Base-by-base conservation (phyloP, 2,329 filamentous ascomycete genomes). In the Pestalotiopsis fici region DNA sequence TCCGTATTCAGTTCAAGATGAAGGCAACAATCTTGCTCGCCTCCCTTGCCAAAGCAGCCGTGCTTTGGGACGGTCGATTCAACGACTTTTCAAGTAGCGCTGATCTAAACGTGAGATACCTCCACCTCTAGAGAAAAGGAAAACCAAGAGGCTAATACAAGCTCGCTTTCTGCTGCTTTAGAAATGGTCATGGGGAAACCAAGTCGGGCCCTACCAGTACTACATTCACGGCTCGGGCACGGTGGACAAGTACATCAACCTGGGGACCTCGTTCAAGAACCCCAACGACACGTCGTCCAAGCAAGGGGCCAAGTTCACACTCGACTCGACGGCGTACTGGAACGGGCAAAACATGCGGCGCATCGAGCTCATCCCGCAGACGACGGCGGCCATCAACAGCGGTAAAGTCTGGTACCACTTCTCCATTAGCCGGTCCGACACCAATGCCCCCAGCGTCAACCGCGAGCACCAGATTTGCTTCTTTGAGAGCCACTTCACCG, bases 391-490 rank as follows among this genome's bases (percentile, higher is more conserved):
- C 67, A 91, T 93, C 77, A 90, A 88, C 72, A 74, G 79, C n/a
- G 90, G 90, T 56, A 90, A 87, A 64, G 86, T 92, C 39, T 91
- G 85, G 80, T 93, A 93, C 78, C 91, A 93, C 78, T 93, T 93
- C 80, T 89, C 86, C 68, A 85, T 93, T 70, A 88, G 86, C 83
- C 83, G 87, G 57, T 82, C 79, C 18, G 82, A 81, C 59, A 84
- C 80, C 21, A 92, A 92, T 74, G 82, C 89, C 1, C 91, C 91
- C 0, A 86, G 84, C 57, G 80, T 84, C 3, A 85, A 83, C 15
- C 85, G 90, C 66, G 91, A 93, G 81, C 91, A 93, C 78, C 91
- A 93, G 79, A 83, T 85, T 73, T 79, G 77, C 75, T 85, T 85
- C 77, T 89, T 89, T 80, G 90, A 92, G 80, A 88, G 84, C 76